Percentiles rank a stretch among this genome's conserved stretches.
phyloP scores from a whole-genome alignment of 768 basidiomycete genomes.

The Tulasnella sp. region DNA sequence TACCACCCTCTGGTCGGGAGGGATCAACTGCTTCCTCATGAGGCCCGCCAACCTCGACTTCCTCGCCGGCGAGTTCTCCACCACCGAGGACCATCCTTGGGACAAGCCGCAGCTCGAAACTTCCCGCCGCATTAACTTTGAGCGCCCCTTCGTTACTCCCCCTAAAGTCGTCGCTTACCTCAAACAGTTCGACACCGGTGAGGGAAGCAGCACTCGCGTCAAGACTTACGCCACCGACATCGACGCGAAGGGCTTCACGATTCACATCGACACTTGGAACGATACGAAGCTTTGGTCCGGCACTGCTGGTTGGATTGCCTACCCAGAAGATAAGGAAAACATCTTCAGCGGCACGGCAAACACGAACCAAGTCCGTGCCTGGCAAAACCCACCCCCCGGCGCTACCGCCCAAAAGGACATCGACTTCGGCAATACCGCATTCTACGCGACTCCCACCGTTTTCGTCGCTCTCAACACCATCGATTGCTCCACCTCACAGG shows the following conservation, averaged over 20 bases:
- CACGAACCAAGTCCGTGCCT: background rate
- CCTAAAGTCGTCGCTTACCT: background rate
- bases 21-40: background rate
- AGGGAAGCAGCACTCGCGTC: background rate
- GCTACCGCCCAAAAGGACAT: background rate
- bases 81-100: too few relatives aligned
- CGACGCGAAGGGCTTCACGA: background rate
- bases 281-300: background rate
- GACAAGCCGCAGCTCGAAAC: too few relatives aligned
- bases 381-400: background rate
- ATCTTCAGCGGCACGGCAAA: background rate
- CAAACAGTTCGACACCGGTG: background rate
- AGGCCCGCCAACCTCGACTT: background rate
- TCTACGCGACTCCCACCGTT: constrained; percentile 1
- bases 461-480: constrained; percentile 9
- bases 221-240: background rate
- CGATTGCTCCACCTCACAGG: background rate
- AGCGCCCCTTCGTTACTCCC: background rate
- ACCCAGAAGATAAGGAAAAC: background rate
- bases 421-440: background rate
- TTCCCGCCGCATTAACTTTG: background rate
- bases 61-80: background rate
- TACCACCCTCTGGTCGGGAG: background rate
- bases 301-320: background rate
- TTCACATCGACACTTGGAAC: background rate